Evolutionary conservation across 352 stramenopile genomes (phyloP).

Genomic region (Lagenidium sp.): DNA sequence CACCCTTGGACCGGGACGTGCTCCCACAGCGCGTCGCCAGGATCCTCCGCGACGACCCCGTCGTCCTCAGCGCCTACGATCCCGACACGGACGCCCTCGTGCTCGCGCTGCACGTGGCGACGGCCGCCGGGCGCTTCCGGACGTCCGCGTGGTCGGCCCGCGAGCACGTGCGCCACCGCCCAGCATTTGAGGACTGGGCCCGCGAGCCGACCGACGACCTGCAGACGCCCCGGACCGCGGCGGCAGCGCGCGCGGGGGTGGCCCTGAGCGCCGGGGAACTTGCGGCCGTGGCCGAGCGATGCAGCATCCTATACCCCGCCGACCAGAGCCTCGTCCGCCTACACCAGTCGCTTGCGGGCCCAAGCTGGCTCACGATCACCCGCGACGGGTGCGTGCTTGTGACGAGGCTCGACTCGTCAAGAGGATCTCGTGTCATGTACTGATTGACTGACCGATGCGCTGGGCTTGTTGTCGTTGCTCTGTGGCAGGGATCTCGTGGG

Average conservation of each 20-base stretch:
- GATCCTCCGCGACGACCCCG: slow-evolving; percentile 29
- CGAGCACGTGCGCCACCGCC: slow-evolving; percentile 57
- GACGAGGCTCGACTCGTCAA: background rate
- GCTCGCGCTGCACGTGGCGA: slow-evolving; percentile 32
- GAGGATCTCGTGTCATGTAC: background rate
- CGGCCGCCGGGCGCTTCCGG: slow-evolving; percentile 36
- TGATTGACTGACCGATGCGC: background rate
- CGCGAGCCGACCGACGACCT: slow-evolving; percentile 46
- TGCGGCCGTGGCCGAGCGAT: slow-evolving; percentile 28
- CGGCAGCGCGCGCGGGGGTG: slow-evolving; percentile 31
- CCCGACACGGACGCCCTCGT: slow-evolving; percentile 42
- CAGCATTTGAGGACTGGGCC: slow-evolving; percentile 59
- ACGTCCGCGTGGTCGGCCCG: slow-evolving; percentile 34
- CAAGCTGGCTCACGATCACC: slow-evolving; percentile 59
- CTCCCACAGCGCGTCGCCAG: slow-evolving; percentile 49
- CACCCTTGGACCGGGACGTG: slow-evolving; percentile 26
- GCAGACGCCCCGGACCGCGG: slow-evolving; percentile 43
- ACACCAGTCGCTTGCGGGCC: slow-evolving; percentile 25
- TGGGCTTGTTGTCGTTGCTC: too few relatives aligned
- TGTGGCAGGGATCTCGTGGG: slow-evolving; percentile 46
- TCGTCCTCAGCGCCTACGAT: slow-evolving; percentile 42
- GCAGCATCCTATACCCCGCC: slow-evolving; percentile 43
- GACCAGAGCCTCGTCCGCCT: slow-evolving; percentile 60
- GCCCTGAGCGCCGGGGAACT: slow-evolving; percentile 44
- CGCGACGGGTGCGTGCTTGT: slow-evolving; percentile 38